Percentiles rank a stretch among this genome's conserved stretches.
phyloP scores from a whole-genome alignment of 208 protist species.

The Naegleria fowleri region DNA sequence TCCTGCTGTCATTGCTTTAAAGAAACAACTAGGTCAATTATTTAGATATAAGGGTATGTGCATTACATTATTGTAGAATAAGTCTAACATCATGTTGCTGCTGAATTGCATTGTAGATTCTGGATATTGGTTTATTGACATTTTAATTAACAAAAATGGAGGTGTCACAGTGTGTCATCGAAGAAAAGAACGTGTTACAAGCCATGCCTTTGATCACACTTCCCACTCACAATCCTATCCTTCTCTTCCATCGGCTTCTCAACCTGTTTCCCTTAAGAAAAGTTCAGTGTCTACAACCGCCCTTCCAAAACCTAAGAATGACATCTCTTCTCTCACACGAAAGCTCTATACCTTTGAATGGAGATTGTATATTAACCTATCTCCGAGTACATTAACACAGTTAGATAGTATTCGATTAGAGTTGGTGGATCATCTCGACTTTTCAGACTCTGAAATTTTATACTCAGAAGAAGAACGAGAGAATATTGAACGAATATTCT shows the following conservation, averaged over 20 bases:
- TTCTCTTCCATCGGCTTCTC: not conserved
- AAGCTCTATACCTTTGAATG: not conserved
- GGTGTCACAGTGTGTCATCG: not conserved
- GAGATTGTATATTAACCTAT: not conserved
- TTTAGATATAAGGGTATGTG: not conserved
- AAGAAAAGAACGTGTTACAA: not conserved
- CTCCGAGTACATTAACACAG: not conserved
- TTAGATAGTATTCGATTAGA: not conserved
- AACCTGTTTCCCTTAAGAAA: not conserved
- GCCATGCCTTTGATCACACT: not conserved
- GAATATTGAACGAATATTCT: not conserved
- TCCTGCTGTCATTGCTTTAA: not conserved
- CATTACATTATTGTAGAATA: not conserved
- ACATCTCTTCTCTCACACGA: not conserved
- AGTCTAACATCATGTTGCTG: too few species aligned
- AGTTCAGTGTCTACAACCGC: not conserved
- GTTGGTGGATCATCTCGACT: not conserved
- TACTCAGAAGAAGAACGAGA: not conserved
- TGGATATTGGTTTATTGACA: not conserved
- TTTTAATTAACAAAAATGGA: not conserved
- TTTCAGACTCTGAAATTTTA: not conserved
- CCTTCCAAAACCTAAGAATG: not conserved
- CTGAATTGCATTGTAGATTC: not conserved
- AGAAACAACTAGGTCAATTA: not conserved
- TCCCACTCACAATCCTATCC: not conserved